Evolutionary conservation across 2,329 filamentous ascomycete genomes (phyloP).

Genomic region (Chaetomium sp.): DNA sequence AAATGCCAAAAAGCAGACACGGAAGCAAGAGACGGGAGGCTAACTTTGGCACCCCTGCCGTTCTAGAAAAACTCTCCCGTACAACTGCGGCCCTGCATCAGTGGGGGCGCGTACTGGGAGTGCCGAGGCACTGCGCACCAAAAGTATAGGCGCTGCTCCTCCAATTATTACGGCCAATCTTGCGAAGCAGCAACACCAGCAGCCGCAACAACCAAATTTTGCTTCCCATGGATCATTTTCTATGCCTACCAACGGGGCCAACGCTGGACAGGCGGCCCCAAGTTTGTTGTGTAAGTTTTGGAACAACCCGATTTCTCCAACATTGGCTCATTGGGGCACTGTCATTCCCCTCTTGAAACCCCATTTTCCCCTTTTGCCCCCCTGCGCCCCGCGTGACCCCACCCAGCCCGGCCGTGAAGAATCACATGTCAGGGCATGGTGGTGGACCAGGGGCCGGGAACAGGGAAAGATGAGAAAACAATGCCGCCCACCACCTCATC

Average conservation of each 20-base stretch:
- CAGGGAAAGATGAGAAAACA: not conserved
- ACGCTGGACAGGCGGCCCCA: constrained; percentile 4
- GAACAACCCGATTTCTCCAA: not conserved
- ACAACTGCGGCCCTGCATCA: constrained; percentile 16
- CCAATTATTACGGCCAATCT: constrained; percentile 34
- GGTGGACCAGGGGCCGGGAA: not conserved
- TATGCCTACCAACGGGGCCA: constrained; percentile 7
- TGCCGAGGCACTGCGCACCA: constrained; percentile 43
- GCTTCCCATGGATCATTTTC: constrained; percentile 16
- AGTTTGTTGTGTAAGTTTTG: constrained; percentile 7
- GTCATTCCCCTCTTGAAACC: not conserved
- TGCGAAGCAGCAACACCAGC: constrained; percentile 21
- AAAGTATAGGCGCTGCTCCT: constrained; percentile 31
- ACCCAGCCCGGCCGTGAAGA: not conserved
- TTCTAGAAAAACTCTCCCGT: constrained; percentile 39
- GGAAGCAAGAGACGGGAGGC: not conserved
- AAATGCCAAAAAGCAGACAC: constrained; percentile 10
- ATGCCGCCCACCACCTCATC: not conserved
- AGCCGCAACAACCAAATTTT: constrained; percentile 16
- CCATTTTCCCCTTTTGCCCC: not conserved
- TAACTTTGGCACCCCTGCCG: constrained; percentile 21
- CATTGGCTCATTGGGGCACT: too few relatives aligned
- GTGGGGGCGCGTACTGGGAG: constrained; percentile 14
- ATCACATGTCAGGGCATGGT: constrained; percentile 19
- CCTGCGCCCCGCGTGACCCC: constrained; percentile 6